These are phyloP conservation scores for Globisporangium okanoganense DNA, from an alignment of 352 stramenopile species.

Conservation along the genomic window DNA sequence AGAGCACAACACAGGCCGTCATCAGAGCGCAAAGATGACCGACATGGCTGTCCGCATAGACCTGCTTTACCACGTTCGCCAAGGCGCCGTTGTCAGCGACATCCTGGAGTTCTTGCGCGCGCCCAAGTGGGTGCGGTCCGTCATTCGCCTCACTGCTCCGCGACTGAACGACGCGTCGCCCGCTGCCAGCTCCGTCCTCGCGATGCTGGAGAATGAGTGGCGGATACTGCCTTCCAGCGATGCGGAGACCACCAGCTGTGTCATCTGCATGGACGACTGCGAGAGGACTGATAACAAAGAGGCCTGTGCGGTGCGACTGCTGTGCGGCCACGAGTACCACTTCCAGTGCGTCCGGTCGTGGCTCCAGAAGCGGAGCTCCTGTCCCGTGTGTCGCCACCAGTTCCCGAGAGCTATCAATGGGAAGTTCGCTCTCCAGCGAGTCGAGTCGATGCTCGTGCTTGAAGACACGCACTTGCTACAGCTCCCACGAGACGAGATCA, in stretches of 20 bases:
- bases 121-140: constrained; percentile 54
- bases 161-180: constrained; percentile 61
- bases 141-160: constrained; percentile 52
- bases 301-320: constrained; percentile 42
- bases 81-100: constrained; percentile 36
- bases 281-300: constrained; percentile 9
- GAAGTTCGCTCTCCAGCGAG: constrained; percentile 1
- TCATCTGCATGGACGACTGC: constrained; percentile 85
- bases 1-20: neutral
- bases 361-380: constrained; percentile 63
- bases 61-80: constrained; percentile 52
- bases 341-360: constrained; percentile 69
- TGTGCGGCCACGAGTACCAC: constrained; percentile 88
- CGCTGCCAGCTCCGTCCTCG: constrained; percentile 30
- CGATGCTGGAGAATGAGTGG: constrained; percentile 25
- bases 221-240: constrained; percentile 14
- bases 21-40: constrained; percentile 18
- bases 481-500: neutral
- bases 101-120: constrained; percentile 57
- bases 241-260: constrained; percentile 38
- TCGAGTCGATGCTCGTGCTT: constrained; percentile 5
- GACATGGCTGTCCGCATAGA: constrained; percentile 50
- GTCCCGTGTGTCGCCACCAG: constrained; percentile 77
- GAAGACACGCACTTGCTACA: neutral
- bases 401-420: constrained; percentile 19